Conservation (phyloP, 352 stramenopile species). For the Plasmopara viticola region DNA sequence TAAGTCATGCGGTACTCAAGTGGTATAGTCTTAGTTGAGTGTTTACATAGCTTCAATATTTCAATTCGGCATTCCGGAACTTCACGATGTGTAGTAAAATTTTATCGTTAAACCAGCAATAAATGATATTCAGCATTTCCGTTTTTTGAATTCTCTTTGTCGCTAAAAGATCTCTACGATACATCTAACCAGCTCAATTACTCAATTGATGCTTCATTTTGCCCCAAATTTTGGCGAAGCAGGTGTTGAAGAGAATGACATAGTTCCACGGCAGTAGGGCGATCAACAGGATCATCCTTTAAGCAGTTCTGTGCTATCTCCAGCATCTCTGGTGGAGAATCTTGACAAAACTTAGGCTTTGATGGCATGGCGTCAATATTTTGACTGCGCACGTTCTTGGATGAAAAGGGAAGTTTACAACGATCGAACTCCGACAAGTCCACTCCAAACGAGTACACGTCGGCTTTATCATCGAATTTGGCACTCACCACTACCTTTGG, state of each 20-base stretch:
- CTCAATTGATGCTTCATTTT: too few relatives aligned
- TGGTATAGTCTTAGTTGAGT: too few relatives aligned
- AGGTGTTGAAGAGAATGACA: constrained; percentile 46
- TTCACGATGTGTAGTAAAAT: too few relatives aligned
- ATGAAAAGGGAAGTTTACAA: constrained; percentile 33
- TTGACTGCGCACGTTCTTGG: constrained; percentile 13
- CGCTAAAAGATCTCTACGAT: too few relatives aligned
- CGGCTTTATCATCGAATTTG: constrained; percentile 49
- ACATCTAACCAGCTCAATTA: too few relatives aligned
- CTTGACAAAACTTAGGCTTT: constrained; percentile 35
- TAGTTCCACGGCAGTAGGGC: constrained; percentile 54
- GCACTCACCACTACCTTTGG: constrained; percentile 57
- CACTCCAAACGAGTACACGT: constrained; percentile 70
- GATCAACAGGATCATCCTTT: constrained; percentile 30
- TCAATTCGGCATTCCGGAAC: too few relatives aligned
- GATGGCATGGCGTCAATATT: constrained; percentile 13
- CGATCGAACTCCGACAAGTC: constrained; percentile 61
- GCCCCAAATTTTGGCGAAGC: neutral
- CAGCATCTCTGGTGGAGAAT: constrained; percentile 40
- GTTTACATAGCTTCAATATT: too few relatives aligned
- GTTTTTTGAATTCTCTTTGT: too few relatives aligned
- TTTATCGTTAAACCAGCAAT: too few relatives aligned
- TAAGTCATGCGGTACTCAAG: too few relatives aligned
- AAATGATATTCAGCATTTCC: too few relatives aligned
- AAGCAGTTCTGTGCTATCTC: constrained; percentile 44